phyloP scores from a whole-genome alignment of 2,329 filamentous ascomycete species.

The Trichoderma koningii region DNA sequence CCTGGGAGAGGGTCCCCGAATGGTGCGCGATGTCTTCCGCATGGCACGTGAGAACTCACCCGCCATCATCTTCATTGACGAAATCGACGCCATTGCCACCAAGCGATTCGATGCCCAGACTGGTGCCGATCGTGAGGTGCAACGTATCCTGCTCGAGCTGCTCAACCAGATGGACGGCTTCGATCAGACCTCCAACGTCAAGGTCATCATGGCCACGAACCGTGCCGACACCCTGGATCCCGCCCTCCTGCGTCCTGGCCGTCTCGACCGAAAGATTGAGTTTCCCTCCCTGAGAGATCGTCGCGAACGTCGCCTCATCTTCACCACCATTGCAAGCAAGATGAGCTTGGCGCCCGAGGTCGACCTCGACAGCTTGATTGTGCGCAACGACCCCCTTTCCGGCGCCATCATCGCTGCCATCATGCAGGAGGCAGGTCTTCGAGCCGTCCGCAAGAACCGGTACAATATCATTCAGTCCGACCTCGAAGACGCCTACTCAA shows the following conservation, averaged over 20 bases:
- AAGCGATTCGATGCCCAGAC: constrained; percentile 99
- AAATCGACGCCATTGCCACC: constrained; percentile 97
- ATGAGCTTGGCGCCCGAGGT: constrained; percentile 98
- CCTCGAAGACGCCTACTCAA: constrained; percentile 94
- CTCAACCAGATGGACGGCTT: constrained; percentile 99
- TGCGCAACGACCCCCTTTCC: constrained; percentile 91
- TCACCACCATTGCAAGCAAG: constrained; percentile 93
- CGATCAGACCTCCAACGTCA: constrained; percentile 98
- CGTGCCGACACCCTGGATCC: constrained; percentile 96
- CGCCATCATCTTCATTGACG: constrained; percentile 99
- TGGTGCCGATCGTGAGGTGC: constrained; percentile 94
- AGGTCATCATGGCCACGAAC: constrained; percentile 99
- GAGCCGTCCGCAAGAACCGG: constrained; percentile 93
- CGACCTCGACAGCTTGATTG: constrained; percentile 92
- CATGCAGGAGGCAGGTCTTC: constrained; percentile 96
- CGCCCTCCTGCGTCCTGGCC: constrained; percentile 88
- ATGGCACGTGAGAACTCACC: constrained; percentile 99
- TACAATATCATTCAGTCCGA: constrained; percentile 99
- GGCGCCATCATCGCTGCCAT: constrained; percentile 97
- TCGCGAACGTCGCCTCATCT: constrained; percentile 93
- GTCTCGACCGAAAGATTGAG: constrained; percentile 97
- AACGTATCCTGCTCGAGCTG: constrained; percentile 95
- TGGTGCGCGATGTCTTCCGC: constrained; percentile 98
- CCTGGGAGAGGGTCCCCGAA: constrained; percentile 92
- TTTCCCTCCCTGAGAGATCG: constrained; percentile 94